Evolutionary conservation across 129 eudicot species (phyloP), one percentile per base, ranked within the genome.

Genomic region (Centrapalus pauciflorus): DNA sequence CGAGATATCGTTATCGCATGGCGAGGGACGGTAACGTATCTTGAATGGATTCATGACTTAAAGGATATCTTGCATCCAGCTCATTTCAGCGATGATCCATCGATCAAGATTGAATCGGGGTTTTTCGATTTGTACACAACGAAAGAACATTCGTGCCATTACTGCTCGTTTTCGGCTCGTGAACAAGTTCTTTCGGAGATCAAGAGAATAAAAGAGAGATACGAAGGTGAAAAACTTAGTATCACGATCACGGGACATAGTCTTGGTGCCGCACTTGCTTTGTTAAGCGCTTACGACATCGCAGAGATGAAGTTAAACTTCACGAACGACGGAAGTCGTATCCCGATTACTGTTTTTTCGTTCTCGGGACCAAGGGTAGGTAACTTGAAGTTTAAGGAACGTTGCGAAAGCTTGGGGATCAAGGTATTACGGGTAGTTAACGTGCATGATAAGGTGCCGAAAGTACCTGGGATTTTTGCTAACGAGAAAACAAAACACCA

Each of bases 11-110:
- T 88, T 4, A 58, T 88, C 20, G 86, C 92, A 0, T 85, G 91
- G 91, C 78, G 96, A 19, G 96, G 92, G 9, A 88, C 96, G 2
- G 96, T 85, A 0, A 88, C 92, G 1, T 88, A 82, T 82, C 84
- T 85, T 1, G 96, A 88, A 67, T 88, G 96, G 96, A 80, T 88
- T 64, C 92, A 82, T 54, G 96, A 88, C 49, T 60, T 88, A 2
- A 88, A 88, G 52, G 82, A 88, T 61, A 88, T 84, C 1, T 65
- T 88, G 43, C 86, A 74, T 10, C 96, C 92, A 2, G 92, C 89
- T 48, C 86, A 81, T 56, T 87, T 87, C 50, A 64, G 95, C 12
- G 71, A 87, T 24, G 90, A 87, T 63, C 84, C 90, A 0, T 45
- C 83, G 0, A 76, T 87, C 60, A 83, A 88, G 14, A 85, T 88